A percentile compares a stretch with the other conserved stretches of the same genome.
Evolutionary conservation across 148 eudicot genomes (phyloP).

Genomic region (Rhododendron ovatum): DNA sequence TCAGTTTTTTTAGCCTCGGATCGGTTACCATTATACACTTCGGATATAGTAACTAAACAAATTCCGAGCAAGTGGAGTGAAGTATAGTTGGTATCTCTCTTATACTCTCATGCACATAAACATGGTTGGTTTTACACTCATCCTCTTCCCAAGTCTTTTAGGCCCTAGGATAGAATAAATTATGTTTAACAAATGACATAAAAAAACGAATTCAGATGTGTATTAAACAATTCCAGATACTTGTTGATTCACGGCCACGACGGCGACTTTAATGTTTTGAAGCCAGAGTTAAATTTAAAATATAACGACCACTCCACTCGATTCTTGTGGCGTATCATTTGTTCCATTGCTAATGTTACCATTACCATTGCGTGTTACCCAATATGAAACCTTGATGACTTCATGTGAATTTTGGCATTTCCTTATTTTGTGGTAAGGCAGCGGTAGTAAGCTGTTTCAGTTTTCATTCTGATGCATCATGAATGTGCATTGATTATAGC

Average conservation of each 20-base stretch:
- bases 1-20: not conserved
- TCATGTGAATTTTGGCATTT: not conserved
- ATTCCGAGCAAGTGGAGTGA: too few species aligned
- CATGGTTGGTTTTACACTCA: too few species aligned
- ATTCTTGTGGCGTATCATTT: not conserved
- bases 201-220: not conserved
- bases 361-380: not conserved
- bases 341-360: not conserved
- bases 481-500: not conserved
- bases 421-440: not conserved
- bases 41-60: not conserved
- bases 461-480: not conserved
- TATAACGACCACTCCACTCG: not conserved
- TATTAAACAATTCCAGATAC: not conserved
- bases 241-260: not conserved
- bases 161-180: rapidly evolving
- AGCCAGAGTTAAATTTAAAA: too few species aligned
- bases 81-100: too few species aligned
- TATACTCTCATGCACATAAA: too few species aligned
- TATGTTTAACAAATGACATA: too few species aligned
- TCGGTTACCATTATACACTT: not conserved
- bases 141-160: too few species aligned
- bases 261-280: too few species aligned
- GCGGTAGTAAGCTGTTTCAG: not conserved
- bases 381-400: not conserved